A percentile compares a stretch with the other conserved stretches of the same genome.
phyloP scores from a whole-genome alignment of 306 rosid genomes.

The Lathyrus sativus region DNA sequence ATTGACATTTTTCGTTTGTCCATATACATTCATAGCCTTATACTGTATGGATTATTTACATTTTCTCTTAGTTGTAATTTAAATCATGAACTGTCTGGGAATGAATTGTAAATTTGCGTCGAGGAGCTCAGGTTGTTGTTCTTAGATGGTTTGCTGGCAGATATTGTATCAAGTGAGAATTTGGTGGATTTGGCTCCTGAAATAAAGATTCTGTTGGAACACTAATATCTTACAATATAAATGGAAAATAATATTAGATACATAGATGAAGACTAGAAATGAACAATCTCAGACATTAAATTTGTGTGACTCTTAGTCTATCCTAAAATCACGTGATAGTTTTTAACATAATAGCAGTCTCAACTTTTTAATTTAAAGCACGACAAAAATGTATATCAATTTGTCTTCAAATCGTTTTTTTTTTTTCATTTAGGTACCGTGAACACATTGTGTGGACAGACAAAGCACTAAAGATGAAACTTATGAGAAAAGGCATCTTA shows the following conservation, averaged over 20 bases:
- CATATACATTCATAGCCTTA: background rate
- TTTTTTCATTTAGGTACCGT: slow-evolving; percentile 65
- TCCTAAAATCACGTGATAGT: background rate
- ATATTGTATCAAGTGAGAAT: slow-evolving; percentile 6
- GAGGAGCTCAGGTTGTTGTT: slow-evolving; percentile 2
- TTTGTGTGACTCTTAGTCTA: background rate
- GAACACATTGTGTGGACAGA: slow-evolving; percentile 92
- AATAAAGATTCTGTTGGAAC: background rate
- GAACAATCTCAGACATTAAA: slow-evolving; percentile 2
- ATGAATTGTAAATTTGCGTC: slow-evolving; percentile 3
- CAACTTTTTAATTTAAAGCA: too few relatives aligned
- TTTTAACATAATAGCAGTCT: slow-evolving; percentile 23
- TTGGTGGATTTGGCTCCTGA: background rate
- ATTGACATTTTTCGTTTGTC: background rate
- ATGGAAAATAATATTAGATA: background rate
- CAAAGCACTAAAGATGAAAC: slow-evolving; percentile 61
- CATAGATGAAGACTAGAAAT: background rate
- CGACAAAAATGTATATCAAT: too few relatives aligned
- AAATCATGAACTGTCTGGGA: background rate
- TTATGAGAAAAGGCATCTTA: slow-evolving; percentile 80
- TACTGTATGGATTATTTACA: background rate
- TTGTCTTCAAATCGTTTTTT: slow-evolving; percentile 11
- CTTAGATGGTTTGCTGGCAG: background rate
- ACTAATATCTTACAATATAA: slow-evolving; percentile 10
- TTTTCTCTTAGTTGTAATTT: slow-evolving; percentile 10